A percentile compares a stretch with the other conserved stretches of the same genome.
phyloP scores from a whole-genome alignment of 2,329 filamentous ascomycete species.

The Monosporascus sp. region DNA sequence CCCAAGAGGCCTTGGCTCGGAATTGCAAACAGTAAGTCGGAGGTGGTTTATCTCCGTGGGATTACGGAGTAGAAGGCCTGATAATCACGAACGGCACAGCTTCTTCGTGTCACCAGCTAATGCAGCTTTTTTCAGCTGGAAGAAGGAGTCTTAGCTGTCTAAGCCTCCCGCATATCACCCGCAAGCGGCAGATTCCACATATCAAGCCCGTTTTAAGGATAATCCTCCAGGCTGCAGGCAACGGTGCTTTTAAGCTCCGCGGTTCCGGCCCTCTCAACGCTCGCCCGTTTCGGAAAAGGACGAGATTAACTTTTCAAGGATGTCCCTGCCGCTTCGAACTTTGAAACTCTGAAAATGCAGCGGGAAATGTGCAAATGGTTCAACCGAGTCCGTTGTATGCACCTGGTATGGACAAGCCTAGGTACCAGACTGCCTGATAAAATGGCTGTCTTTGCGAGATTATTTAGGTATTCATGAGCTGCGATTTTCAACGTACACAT shows the following conservation, averaged over 20 bases:
- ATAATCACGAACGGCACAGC: background rate
- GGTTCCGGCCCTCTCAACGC: background rate
- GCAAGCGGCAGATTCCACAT: background rate
- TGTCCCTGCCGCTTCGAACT: background rate
- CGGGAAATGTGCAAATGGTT: too few species aligned
- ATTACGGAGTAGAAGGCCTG: background rate
- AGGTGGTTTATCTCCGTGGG: background rate
- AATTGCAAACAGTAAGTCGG: background rate
- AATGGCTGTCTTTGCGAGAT: too few species aligned
- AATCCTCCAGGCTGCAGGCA: background rate
- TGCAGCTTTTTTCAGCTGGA: background rate
- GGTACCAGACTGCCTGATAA: too few species aligned
- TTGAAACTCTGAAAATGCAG: background rate
- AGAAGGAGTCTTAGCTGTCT: background rate
- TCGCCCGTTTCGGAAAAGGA: background rate
- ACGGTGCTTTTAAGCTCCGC: background rate
- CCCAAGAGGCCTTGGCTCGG: background rate
- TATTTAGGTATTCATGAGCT: too few species aligned
- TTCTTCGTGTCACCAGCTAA: background rate
- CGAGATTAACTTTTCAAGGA: background rate
- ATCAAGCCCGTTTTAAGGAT: background rate
- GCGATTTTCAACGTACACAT: too few species aligned
- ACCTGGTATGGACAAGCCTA: too few species aligned
- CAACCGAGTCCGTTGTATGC: too few species aligned
- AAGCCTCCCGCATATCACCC: background rate